These are phyloP conservation scores for Xylaria sp. DNA, from an alignment of 2,329 filamentous ascomycete species.

Conservation along the genomic window DNA sequence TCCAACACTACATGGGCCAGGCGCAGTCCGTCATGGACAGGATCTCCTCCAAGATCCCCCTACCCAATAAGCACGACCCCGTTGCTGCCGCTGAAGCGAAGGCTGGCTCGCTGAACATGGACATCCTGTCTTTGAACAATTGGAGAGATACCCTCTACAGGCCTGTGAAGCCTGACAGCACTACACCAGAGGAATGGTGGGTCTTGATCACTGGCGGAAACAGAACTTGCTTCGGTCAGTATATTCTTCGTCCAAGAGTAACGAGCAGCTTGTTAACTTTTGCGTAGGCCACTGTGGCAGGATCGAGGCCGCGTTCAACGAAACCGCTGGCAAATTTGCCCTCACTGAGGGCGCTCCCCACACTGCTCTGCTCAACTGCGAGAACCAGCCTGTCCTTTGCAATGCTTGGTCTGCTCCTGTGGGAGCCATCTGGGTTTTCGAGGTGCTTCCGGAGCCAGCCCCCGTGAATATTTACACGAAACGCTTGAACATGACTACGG, in stretches of 20 bases:
- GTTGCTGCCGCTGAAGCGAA: conserved; percentile 52
- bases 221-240: conserved; percentile 71
- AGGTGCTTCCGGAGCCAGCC: conserved; percentile 66
- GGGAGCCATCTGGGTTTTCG: conserved; percentile 68
- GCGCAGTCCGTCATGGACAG: conserved; percentile 56
- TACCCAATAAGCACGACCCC: conserved; percentile 46
- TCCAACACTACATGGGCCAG: conserved; percentile 66
- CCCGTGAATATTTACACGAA: conserved; percentile 66
- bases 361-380: conserved; percentile 73
- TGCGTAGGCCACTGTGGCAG: conserved; percentile 64
- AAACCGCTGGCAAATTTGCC: conserved; percentile 66
- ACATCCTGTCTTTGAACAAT: conserved; percentile 67
- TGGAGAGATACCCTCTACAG: conserved; percentile 70
- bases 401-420: conserved; percentile 70
- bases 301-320: conserved; percentile 68
- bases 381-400: conserved; percentile 73
- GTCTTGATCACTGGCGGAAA: conserved; percentile 75
- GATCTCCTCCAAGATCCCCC: conserved; percentile 55
- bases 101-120: conserved; percentile 54
- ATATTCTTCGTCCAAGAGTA: conserved; percentile 1
- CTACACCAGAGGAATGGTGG: conserved; percentile 74
- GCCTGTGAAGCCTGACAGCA: conserved; percentile 60
- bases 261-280: conserved; percentile 15
- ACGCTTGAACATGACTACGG: conserved; percentile 70
- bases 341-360: conserved; percentile 64